Conservation (phyloP, 306 rosid species). For the Lathyrus aphaca region DNA sequence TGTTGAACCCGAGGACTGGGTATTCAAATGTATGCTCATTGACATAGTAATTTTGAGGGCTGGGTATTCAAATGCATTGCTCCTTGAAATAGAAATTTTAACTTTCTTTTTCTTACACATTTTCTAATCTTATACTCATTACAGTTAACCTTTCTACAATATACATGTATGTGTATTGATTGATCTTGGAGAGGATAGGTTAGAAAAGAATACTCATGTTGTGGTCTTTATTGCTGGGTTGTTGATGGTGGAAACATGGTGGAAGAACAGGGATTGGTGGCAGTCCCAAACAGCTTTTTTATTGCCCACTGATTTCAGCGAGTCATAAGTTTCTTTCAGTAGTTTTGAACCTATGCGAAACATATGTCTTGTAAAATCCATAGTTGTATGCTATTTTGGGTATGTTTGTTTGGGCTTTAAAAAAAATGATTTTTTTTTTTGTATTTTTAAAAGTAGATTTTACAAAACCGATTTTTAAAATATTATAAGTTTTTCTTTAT, state of each 20-base stretch:
- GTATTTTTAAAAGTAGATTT: too few species aligned
- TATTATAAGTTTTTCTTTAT: too few species aligned
- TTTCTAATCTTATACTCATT: background rate
- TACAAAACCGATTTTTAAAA: too few species aligned
- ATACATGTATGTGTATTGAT: background rate
- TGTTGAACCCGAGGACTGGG: slow-evolving; percentile 37
- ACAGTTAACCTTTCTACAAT: background rate
- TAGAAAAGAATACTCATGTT: background rate
- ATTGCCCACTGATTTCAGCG: background rate
- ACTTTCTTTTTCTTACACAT: background rate
- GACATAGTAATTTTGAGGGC: slow-evolving; percentile 3
- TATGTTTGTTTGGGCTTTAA: too few species aligned
- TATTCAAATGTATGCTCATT: slow-evolving; percentile 25
- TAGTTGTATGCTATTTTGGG: too few species aligned
- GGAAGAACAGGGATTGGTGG: background rate
- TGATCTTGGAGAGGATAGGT: background rate
- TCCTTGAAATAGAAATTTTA: slow-evolving; percentile 22
- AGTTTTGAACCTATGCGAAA: too few species aligned
- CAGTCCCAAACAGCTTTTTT: background rate
- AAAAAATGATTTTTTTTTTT: too few species aligned
- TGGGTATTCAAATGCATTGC: slow-evolving; percentile 20
- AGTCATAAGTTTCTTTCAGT: too few species aligned
- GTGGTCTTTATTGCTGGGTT: background rate
- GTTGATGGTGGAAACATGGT: background rate
- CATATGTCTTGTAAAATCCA: too few species aligned